Conservation (phyloP, 2,329 filamentous ascomycete genomes). For the Orbilia oligospora region DNA sequence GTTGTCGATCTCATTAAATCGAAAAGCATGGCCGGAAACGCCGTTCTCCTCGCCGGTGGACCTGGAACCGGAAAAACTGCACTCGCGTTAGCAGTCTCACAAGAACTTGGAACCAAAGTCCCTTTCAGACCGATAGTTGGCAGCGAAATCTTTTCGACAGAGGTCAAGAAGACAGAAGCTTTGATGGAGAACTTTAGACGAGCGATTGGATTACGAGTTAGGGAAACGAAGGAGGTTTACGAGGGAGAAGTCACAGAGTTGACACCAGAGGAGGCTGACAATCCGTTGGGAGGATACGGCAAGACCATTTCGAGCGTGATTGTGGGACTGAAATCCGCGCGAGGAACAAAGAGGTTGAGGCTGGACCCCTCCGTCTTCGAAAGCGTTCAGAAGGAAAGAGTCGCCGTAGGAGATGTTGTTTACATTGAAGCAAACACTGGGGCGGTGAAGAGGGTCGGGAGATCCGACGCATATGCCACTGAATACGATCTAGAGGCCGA, state of each 20-base stretch:
- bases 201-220: conserved; percentile 91
- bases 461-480: conserved; percentile 96
- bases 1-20: conserved; percentile 95
- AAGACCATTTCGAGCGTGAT: conserved; percentile 97
- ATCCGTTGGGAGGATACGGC: conserved; percentile 94
- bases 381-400: conserved; percentile 97
- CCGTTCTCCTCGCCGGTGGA: conserved; percentile 91
- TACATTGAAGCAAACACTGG: conserved; percentile 99
- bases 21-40: conserved; percentile 97
- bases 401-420: conserved; percentile 95
- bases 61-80: conserved; percentile 98
- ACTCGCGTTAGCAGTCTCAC: conserved; percentile 92
- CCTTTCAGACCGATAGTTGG: conserved; percentile 98
- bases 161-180: conserved; percentile 99
- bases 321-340: conserved; percentile 93
- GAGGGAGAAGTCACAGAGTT: conserved; percentile 98
- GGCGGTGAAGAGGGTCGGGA: conserved; percentile 94
- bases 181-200: conserved; percentile 99
- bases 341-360: conserved; percentile 96
- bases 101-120: conserved; percentile 97
- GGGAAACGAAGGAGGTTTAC: conserved; percentile 99
- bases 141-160: conserved; percentile 96
- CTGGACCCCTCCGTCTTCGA: conserved; percentile 99
- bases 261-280: conserved; percentile 97
- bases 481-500: conserved; percentile 99